Evolutionary conservation across 805 yeast genomes (phyloP).

Genomic region (Candida chauliodis): DNA sequence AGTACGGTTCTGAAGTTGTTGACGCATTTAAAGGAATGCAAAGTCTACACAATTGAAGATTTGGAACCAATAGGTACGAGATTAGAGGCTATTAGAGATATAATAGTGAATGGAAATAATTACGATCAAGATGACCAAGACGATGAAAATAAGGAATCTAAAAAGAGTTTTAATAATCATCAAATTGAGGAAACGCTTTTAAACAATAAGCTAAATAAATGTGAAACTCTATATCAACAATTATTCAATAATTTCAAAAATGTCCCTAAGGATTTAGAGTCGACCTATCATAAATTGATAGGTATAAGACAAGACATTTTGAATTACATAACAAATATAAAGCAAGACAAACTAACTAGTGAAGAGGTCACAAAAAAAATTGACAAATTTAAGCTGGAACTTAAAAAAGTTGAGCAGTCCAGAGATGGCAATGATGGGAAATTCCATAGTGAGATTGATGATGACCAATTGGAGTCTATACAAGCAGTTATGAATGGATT

Average conservation of each 20-base stretch:
- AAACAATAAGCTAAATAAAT: slow-evolving; percentile 60
- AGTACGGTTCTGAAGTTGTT: slow-evolving; percentile 82
- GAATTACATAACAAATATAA: slow-evolving; percentile 23
- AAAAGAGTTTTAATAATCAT: slow-evolving; percentile 20
- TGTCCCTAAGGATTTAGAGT: slow-evolving; percentile 36
- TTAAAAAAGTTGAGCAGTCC: slow-evolving; percentile 28
- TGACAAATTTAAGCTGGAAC: slow-evolving; percentile 18
- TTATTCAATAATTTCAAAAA: slow-evolving; percentile 51
- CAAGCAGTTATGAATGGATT: slow-evolving; percentile 64
- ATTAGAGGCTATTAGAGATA: slow-evolving; percentile 62
- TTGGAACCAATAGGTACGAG: slow-evolving; percentile 73
- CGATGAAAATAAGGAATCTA: slow-evolving; percentile 12
- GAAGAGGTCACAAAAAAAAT: slow-evolving; percentile 14
- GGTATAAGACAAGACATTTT: slow-evolving; percentile 60
- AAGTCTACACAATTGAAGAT: slow-evolving; percentile 81
- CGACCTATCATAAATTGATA: slow-evolving; percentile 56
- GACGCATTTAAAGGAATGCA: slow-evolving; percentile 76
- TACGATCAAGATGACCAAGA: slow-evolving; percentile 22
- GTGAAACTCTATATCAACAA: slow-evolving; percentile 53
- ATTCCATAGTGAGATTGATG: slow-evolving; percentile 25
- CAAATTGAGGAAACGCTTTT: slow-evolving; percentile 58
- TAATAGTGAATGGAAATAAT: slow-evolving; percentile 46
- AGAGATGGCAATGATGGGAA: slow-evolving; percentile 54
- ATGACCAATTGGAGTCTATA: slow-evolving; percentile 15
- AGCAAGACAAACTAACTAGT: slow-evolving; percentile 8